These are phyloP conservation scores for Mallotus nudiflorus DNA, from an alignment of 345 rosid species.

Conservation along the genomic window DNA sequence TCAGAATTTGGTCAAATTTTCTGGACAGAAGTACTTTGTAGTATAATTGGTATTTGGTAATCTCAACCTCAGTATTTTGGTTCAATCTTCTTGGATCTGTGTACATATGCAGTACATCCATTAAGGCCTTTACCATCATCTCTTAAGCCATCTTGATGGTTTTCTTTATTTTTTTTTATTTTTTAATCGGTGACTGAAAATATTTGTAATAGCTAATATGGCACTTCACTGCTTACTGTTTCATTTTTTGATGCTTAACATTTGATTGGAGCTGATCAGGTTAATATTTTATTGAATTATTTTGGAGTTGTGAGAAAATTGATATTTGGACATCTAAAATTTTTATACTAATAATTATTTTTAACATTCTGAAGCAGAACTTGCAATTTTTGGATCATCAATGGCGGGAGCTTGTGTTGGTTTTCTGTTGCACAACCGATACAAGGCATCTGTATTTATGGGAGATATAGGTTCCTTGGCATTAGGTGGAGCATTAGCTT, in stretches of 20 bases:
- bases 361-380: slow-evolving; percentile 47
- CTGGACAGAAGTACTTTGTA: background rate
- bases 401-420: slow-evolving; percentile 98
- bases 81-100: background rate
- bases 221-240: background rate
- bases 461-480: slow-evolving; percentile 87
- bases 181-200: background rate
- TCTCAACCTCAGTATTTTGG: background rate
- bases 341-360: slow-evolving; percentile 9
- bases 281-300: background rate
- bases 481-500: slow-evolving; percentile 87
- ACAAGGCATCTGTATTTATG: slow-evolving; percentile 81
- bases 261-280: background rate
- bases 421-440: slow-evolving; percentile 79
- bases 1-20: background rate
- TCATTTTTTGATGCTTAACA: slow-evolving; percentile 2
- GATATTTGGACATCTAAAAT: background rate
- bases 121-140: background rate
- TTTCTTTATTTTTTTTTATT: too few species aligned
- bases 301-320: background rate
- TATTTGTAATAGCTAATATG: background rate
- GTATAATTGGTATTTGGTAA: background rate
- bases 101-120: background rate
- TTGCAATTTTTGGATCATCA: slow-evolving; percentile 83
- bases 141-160: background rate